phyloP scores from a whole-genome alignment of 768 basidiomycete species.

The Rhizopogon rudus region DNA sequence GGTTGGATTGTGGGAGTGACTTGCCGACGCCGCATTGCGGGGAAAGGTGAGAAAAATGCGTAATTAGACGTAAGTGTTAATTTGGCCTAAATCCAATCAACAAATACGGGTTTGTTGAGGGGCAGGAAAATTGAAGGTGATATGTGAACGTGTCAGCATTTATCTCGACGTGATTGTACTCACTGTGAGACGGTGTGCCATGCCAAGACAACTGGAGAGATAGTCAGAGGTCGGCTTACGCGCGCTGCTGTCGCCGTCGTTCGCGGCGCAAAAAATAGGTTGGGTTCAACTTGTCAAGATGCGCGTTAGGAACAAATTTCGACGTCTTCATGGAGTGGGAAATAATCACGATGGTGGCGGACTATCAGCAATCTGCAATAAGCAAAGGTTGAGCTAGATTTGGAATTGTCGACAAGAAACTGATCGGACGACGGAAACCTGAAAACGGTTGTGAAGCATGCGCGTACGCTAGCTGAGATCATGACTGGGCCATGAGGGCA shows the following conservation, averaged over 20 bases:
- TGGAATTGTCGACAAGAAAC: neutral
- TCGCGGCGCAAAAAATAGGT: neutral
- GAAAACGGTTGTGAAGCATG: neutral
- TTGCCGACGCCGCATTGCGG: slow-evolving; percentile 15
- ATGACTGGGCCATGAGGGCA: neutral
- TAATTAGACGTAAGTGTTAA: slow-evolving; percentile 6
- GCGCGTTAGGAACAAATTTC: neutral
- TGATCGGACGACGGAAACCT: neutral
- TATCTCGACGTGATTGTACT: neutral
- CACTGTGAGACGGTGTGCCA: slow-evolving; percentile 4
- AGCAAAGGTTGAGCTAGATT: neutral
- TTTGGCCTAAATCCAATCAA: slow-evolving; percentile 7
- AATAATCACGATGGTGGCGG: slow-evolving; percentile 3
- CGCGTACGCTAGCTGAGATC: neutral
- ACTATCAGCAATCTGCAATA: neutral
- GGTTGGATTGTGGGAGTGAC: slow-evolving; percentile 3
- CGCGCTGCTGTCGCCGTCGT: neutral
- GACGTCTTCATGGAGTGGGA: slow-evolving; percentile 9
- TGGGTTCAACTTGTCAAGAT: neutral
- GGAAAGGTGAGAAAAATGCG: slow-evolving; percentile 16
- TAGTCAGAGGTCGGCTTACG: neutral
- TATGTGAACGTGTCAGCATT: neutral
- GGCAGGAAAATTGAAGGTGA: slow-evolving; percentile 1
- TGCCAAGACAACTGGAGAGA: neutral
- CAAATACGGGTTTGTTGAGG: neutral